Evolutionary conservation across 768 basidiomycete species (phyloP), one percentile per base, ranked within the genome.

Genomic region (Psilocybe cubensis): DNA sequence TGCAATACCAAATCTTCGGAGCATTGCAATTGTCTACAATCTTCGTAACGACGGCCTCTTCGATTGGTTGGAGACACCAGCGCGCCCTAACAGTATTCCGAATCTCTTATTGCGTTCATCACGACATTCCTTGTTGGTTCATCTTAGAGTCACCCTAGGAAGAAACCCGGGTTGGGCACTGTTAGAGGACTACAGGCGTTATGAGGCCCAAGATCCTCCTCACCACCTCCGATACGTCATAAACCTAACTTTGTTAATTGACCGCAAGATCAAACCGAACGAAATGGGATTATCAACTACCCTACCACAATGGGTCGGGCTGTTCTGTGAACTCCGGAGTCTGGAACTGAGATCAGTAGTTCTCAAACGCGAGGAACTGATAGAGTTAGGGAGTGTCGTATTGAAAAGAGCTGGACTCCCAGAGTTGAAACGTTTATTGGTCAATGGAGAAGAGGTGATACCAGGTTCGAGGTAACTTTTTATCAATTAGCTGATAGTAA

Each of bases 101-200:
- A 51, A 33, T 3, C 44, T 66, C 6, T 52, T 68, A 20, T 54
- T 52, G 38, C 61, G 62, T 24, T 62, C 64, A 20, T 49, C 46
- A 2, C 63, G 63, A 6, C 66, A 62, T 18, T 50, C 63, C 3
- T 62, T 38, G 8, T 8, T 63, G 11, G 31, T 68, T 4, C 56
- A 56, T 0, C 43, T 68, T 31, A 60, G 59, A 31, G 58, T 68
- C 1, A 28, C 38, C 38, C 52, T 68, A 17, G 67, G 65, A 14
- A 45, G 43, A 23, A 66, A 46, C 17, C 67, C 67, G 0, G 67
- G 65, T 18, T 65, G 65, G 63, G 54, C 50, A 40, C 63, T 68
- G 65, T 55, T 60, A 35, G 62, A 63, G 28, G 62, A 68, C 50
- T 17, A 65, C 25, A 57, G 60, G 3, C 27, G 17, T 2, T 8